Evolutionary conservation across 768 basidiomycete genomes (phyloP).

Genomic region (Albatrellus ellisii): DNA sequence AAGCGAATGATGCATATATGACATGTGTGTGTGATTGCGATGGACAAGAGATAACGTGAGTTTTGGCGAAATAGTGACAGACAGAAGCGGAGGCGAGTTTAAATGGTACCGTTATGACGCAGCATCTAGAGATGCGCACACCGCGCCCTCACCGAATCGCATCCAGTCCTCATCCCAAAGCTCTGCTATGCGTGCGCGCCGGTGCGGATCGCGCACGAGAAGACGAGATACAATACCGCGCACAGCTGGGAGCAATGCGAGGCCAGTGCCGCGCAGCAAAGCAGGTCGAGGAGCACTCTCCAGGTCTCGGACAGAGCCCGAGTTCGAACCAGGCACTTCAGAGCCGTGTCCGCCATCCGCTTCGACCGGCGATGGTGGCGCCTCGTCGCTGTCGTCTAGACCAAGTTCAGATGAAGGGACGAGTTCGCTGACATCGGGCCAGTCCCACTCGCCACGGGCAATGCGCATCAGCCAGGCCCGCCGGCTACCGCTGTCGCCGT

Average conservation of each 20-base stretch:
- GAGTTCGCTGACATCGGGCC: constrained; percentile 31
- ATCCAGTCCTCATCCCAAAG: constrained; percentile 21
- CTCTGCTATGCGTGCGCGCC: constrained; percentile 46
- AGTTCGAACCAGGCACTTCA: not conserved
- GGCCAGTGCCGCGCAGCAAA: constrained; percentile 25
- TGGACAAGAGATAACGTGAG: too few species aligned
- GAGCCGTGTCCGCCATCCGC: constrained; percentile 1
- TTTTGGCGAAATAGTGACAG: too few species aligned
- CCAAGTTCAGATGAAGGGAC: constrained; percentile 2
- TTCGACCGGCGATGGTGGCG: constrained; percentile 10
- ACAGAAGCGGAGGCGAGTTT: too few species aligned
- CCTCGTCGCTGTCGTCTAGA: constrained; percentile 18
- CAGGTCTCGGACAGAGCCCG: too few species aligned
- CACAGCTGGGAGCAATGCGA: constrained; percentile 29
- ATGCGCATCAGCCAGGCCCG: constrained; percentile 63
- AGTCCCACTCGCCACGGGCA: constrained; percentile 66
- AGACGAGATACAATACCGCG: constrained; percentile 44
- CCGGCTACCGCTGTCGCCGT: constrained; percentile 18
- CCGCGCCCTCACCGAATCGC: too few species aligned
- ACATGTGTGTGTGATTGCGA: too few species aligned
- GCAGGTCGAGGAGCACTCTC: not conserved
- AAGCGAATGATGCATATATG: too few species aligned
- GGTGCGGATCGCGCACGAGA: constrained; percentile 56
- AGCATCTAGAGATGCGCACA: too few species aligned
- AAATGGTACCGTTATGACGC: too few species aligned